Evolutionary conservation across 164 flowering plant species (phyloP), one percentile per base, ranked within the genome.

Genomic region (Paratinospora sagittata): DNA sequence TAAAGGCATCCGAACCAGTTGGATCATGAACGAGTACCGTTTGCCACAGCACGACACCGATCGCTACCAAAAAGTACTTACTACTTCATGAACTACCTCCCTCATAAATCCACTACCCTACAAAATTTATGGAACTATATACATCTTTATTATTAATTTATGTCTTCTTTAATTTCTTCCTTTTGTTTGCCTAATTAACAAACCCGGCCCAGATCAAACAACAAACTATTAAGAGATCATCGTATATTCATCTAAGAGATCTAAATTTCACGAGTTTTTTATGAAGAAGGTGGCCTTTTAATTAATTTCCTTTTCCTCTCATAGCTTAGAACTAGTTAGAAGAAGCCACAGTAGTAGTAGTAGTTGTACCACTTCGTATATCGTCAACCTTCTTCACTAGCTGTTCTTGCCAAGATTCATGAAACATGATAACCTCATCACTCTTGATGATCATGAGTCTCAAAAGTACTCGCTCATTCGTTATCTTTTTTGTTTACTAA

Each of bases 21-120:
- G 98, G 98, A 92, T 95, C 82, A 95, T 95, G 98, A 95, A 92
- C 62, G 98, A 95, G 79, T 95, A 95, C 70, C 90, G 97, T 19
- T 74, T 95, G 72, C 98, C 98, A 0, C 98, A 90, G 0, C 93
- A 89, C 27, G 97, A 90, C 45, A 89, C 96, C n/a, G 89, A 92
- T 49, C 83, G 86, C 8, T 77, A 81, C 55, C 93, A 92, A 70
- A 89, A 89, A 92, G 97, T 92, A 76, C 2, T 30, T 30, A 30
- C 34, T 30, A 30, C 34, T 30, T 30, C 13, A 23, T 47, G 1
- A 57, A 60, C 57, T 17, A 45, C 17, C 57, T 49, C 19, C 57
- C 57, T 49, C 57, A 49, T 49, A 49, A 1, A 49, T 12, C 17
- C 11, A 49, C 2, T n/a, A n/a, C n/a, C n/a, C 14, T 49, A 49